phyloP scores from a whole-genome alignment of 345 rosid genomes.

The Citrus australasica region DNA sequence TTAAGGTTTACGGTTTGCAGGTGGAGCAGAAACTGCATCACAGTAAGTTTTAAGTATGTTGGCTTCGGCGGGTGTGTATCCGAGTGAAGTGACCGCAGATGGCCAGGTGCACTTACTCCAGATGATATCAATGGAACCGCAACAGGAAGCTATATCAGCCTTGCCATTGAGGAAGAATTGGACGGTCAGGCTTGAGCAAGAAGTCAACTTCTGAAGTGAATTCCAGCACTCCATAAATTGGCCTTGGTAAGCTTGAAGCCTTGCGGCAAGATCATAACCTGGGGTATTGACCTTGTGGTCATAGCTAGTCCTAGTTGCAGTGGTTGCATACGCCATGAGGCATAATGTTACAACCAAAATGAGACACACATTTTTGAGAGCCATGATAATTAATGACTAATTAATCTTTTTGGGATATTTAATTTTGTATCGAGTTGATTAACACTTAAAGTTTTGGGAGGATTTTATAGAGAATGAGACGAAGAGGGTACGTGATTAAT shows the following conservation, averaged over 20 bases:
- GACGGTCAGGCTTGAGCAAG: neutral
- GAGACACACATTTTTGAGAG: neutral
- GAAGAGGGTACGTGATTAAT: too few relatives aligned
- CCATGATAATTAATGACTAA: neutral
- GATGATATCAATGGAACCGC: neutral
- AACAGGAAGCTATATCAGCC: neutral
- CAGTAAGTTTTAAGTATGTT: neutral
- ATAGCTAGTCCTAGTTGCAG: neutral
- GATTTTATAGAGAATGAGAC: too few relatives aligned
- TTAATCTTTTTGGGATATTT: too few relatives aligned
- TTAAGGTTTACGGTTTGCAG: neutral
- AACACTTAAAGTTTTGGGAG: too few relatives aligned
- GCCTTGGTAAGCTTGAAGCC: neutral
- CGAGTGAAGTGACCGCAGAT: neutral
- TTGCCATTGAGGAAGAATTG: neutral
- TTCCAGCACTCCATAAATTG: neutral
- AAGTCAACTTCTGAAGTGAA: neutral
- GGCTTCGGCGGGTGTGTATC: neutral
- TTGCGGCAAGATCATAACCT: neutral
- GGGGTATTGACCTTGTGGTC: neutral
- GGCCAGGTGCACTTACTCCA: neutral
- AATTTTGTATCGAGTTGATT: too few relatives aligned
- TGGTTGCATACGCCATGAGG: neutral
- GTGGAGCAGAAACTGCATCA: neutral
- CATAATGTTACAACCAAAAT: neutral